These are phyloP conservation scores for Zea luxurians DNA, from an alignment of 176 grass and related monocot genomes.

Conservation along the genomic window DNA sequence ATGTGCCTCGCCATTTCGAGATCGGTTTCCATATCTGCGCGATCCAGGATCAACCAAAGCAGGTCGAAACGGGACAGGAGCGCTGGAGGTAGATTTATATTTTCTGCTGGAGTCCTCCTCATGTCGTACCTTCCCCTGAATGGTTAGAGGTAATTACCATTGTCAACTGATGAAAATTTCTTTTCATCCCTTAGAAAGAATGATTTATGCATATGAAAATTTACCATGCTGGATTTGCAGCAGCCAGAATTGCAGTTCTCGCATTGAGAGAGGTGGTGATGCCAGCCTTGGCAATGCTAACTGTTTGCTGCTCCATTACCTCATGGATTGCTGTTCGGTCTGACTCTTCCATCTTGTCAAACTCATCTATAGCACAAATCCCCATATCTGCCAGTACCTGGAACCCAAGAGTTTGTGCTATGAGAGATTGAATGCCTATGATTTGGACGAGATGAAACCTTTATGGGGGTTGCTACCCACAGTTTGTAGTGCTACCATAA, in stretches of 20 bases:
- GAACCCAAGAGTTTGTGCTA: constrained; percentile 33
- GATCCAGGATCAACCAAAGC: constrained; percentile 82
- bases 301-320: constrained; percentile 99
- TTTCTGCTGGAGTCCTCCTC: constrained; percentile 95
- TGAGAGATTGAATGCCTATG: not conserved
- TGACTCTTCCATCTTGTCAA: constrained; percentile 99
- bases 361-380: constrained; percentile 99
- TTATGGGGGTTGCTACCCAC: not conserved
- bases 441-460: constrained; percentile 19
- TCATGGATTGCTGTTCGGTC: constrained; percentile 98
- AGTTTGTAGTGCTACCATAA: not conserved
- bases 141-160: constrained; percentile 19
- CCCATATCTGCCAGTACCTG: constrained; percentile 98
- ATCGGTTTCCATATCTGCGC: constrained; percentile 28
- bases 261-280: constrained; percentile 99
- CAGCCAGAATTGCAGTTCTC: constrained; percentile 87
- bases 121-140: constrained; percentile 94
- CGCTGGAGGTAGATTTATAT: constrained; percentile 94
- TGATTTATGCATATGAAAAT: constrained; percentile 29
- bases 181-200: not conserved
- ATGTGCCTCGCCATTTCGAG: constrained; percentile 98
- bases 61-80: not conserved
- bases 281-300: constrained; percentile 97
- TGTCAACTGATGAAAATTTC: constrained; percentile 27
- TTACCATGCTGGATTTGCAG: constrained; percentile 98